These are phyloP conservation scores for Clausena lansium DNA, from an alignment of 345 rosid species.

Conservation along the genomic window DNA sequence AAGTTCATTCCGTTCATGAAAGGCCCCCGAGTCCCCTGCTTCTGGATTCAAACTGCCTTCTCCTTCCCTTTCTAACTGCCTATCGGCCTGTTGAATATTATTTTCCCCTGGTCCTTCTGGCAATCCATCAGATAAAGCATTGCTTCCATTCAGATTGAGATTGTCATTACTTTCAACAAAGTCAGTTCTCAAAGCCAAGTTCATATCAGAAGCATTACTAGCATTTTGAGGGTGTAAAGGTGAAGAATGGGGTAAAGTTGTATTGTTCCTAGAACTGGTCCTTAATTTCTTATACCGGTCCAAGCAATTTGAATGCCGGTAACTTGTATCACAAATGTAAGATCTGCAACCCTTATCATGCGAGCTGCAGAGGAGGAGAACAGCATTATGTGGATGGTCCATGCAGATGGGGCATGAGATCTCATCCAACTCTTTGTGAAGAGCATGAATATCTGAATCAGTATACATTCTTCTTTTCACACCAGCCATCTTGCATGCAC, in stretches of 20 bases:
- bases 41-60: constrained; percentile 29
- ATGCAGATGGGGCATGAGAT: constrained; percentile 93
- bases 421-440: constrained; percentile 86
- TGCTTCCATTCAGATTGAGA: constrained; percentile 27
- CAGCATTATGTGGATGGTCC: constrained; percentile 98
- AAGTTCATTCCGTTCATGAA: constrained; percentile 37
- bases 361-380: constrained; percentile 83
- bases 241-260: constrained; percentile 33
- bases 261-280: constrained; percentile 38
- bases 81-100: constrained; percentile 20
- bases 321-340: constrained; percentile 89
- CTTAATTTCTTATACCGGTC: constrained; percentile 75
- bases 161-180: constrained; percentile 29
- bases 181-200: constrained; percentile 36
- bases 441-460: constrained; percentile 66
- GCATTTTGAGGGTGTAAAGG: constrained; percentile 29
- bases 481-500: constrained; percentile 93
- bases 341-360: constrained; percentile 91
- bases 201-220: constrained; percentile 30
- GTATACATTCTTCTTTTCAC: constrained; percentile 72
- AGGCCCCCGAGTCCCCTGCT: constrained; percentile 33
- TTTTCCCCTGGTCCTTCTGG: constrained; percentile 22
- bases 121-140: constrained; percentile 18
- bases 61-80: constrained; percentile 36
- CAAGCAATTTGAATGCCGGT: constrained; percentile 89